phyloP scores from a whole-genome alignment of 495 filamentous ascomycete genomes.

The Talaromyces nanjingensis region DNA sequence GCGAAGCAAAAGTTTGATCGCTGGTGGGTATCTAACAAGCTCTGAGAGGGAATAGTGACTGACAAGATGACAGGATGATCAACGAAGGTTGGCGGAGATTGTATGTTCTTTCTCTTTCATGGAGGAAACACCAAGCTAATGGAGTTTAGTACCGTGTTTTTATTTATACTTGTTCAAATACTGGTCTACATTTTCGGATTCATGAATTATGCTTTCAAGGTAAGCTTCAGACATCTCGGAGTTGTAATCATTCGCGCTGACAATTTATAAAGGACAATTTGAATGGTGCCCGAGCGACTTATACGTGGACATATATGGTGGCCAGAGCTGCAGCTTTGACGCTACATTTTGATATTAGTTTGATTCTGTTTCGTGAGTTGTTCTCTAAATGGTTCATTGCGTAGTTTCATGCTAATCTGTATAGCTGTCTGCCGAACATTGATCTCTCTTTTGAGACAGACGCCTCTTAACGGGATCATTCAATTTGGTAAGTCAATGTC shows the following conservation, averaged over 20 bases:
- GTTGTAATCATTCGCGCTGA: neutral
- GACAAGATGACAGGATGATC: conserved; percentile 60
- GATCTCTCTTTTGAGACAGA: conserved; percentile 67
- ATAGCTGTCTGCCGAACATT: conserved; percentile 66
- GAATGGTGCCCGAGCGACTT: conserved; percentile 50
- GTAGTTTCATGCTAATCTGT: conserved; percentile 1
- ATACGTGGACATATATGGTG: conserved; percentile 64
- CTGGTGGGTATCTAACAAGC: conserved; percentile 25
- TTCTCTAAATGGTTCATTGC: neutral
- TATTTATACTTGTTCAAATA: conserved; percentile 59
- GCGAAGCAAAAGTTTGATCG: conserved; percentile 41
- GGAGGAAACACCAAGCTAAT: conserved; percentile 6
- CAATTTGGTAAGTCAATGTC: conserved; percentile 47
- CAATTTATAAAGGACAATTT: conserved; percentile 46
- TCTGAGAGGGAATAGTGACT: conserved; percentile 7
- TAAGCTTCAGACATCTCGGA: conserved; percentile 5
- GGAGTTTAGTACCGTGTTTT: conserved; percentile 54
- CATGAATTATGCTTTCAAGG: conserved; percentile 65
- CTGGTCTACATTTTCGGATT: conserved; percentile 69
- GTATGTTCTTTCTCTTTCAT: conserved; percentile 31
- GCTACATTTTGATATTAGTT: conserved; percentile 67
- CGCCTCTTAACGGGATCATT: conserved; percentile 68
- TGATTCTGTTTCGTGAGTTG: conserved; percentile 57
- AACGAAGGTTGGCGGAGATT: conserved; percentile 71
- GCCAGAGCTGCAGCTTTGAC: conserved; percentile 63